Percentiles rank a stretch among this genome's conserved stretches.
phyloP scores from a whole-genome alignment of 352 stramenopile species.

The Albugo candida region DNA sequence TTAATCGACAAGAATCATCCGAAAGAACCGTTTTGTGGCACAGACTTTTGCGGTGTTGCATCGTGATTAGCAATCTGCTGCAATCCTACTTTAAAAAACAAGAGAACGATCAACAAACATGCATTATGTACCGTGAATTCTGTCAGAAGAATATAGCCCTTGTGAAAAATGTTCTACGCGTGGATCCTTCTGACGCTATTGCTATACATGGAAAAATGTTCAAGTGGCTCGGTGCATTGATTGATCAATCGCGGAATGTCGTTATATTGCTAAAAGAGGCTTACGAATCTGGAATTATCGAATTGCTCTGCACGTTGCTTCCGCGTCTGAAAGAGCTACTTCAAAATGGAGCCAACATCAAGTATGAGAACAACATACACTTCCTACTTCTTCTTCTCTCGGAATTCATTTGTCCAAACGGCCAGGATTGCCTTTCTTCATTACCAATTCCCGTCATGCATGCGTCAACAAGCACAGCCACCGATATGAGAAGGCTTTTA shows the following conservation, averaged over 20 bases:
- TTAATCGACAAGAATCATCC: no score
- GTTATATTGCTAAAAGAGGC: constrained; percentile 35
- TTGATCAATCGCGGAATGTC: constrained; percentile 35
- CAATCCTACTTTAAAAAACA: constrained; percentile 9
- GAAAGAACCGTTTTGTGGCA: not conserved
- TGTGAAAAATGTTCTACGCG: constrained; percentile 4
- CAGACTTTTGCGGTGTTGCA: constrained; percentile 27
- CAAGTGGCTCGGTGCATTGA: constrained; percentile 64
- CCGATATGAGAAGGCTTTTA: no score
- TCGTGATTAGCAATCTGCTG: constrained; percentile 33
- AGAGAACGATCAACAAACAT: constrained; percentile 21
- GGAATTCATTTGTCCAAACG: no score
- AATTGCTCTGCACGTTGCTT: constrained; percentile 39
- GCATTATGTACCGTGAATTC: no score
- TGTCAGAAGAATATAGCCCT: not conserved
- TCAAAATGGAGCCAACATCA: constrained; percentile 6
- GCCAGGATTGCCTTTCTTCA: no score
- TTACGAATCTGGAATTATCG: constrained; percentile 29
- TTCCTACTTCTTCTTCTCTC: no score
- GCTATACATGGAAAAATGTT: constrained; percentile 16
- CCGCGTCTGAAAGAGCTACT: constrained; percentile 1
- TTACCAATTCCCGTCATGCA: no score
- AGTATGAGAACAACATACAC: constrained; percentile 5
- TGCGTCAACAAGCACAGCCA: no score
- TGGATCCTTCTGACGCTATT: constrained; percentile 9